phyloP scores from a whole-genome alignment of 257 asterid genomes.

The Cinchona pubescens region DNA sequence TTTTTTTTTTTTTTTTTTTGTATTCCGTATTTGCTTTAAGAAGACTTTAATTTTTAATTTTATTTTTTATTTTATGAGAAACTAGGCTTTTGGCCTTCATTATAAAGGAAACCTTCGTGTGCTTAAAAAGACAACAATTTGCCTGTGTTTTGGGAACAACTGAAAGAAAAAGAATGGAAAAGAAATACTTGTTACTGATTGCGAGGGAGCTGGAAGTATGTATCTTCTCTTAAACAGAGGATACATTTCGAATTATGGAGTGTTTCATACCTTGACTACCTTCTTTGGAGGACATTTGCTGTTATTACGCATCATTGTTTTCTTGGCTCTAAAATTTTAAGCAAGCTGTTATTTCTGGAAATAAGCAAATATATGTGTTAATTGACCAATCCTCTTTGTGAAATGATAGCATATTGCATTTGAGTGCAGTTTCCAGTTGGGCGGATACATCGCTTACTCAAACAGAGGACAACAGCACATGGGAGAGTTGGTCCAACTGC shows the following conservation, averaged over 20 bases:
- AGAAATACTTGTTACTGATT: neutral
- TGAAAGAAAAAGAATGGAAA: no score
- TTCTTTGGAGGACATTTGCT: neutral
- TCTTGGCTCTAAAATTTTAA: neutral
- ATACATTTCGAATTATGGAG: neutral
- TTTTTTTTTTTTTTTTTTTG: no score
- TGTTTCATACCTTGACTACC: neutral
- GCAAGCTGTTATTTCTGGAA: neutral
- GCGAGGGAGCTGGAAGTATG: neutral
- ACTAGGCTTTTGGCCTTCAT: neutral
- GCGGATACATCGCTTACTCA: slow-evolving; percentile 35
- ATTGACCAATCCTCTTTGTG: neutral
- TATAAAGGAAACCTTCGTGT: neutral
- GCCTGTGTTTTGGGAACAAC: no score
- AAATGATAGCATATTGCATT: neutral
- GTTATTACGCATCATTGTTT: neutral
- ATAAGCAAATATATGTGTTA: neutral
- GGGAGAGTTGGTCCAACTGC: slow-evolving; percentile 47
- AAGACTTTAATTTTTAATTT: neutral
- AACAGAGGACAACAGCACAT: slow-evolving; percentile 34
- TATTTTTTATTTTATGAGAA: neutral
- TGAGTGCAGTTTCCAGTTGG: slow-evolving; percentile 39
- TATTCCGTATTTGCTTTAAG: neutral
- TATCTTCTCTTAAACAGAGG: neutral
- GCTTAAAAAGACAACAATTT: no score